phyloP scores from a whole-genome alignment of 208 protist genomes.

The Leishmania turanica region DNA sequence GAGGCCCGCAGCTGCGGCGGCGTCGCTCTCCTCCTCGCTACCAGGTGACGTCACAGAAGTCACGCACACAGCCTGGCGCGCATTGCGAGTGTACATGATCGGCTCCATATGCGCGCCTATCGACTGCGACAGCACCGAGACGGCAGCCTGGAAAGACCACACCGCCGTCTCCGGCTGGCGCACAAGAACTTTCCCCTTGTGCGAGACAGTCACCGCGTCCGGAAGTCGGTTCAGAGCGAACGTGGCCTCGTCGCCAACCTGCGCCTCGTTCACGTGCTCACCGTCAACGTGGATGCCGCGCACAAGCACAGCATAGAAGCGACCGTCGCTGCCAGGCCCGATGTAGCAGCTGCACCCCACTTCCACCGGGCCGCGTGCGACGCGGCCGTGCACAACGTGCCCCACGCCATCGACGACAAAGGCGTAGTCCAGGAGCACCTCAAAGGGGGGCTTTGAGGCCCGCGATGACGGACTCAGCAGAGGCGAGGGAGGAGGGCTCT shows the following conservation, averaged over 20 bases:
- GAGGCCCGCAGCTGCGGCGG: neutral
- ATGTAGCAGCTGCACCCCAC: slow-evolving; percentile 88
- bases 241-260: slow-evolving; percentile 83
- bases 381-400: slow-evolving; percentile 93
- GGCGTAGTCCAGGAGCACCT: slow-evolving; percentile 82
- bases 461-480: slow-evolving; percentile 22
- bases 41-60: slow-evolving; percentile 1
- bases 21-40: neutral
- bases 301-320: slow-evolving; percentile 83
- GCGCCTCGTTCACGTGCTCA: slow-evolving; percentile 87
- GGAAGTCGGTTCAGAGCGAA: slow-evolving; percentile 93
- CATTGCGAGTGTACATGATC: slow-evolving; percentile 79
- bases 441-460: slow-evolving; percentile 49
- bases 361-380: slow-evolving; percentile 85
- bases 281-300: slow-evolving; percentile 94
- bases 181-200: slow-evolving; percentile 76
- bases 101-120: slow-evolving; percentile 66
- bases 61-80: slow-evolving; percentile 72
- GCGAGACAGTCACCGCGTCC: slow-evolving; percentile 44
- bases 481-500: slow-evolving; percentile 20
- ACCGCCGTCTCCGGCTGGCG: slow-evolving; percentile 28
- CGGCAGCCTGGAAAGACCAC: slow-evolving; percentile 34
- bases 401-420: slow-evolving; percentile 89
- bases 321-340: slow-evolving; percentile 90
- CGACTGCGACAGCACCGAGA: slow-evolving; percentile 63